A percentile compares a stretch with the other conserved stretches of the same genome.
These are phyloP conservation scores for Pulveroboletus sp. DNA, from an alignment of 768 basidiomycete species.

Conservation along the genomic window DNA sequence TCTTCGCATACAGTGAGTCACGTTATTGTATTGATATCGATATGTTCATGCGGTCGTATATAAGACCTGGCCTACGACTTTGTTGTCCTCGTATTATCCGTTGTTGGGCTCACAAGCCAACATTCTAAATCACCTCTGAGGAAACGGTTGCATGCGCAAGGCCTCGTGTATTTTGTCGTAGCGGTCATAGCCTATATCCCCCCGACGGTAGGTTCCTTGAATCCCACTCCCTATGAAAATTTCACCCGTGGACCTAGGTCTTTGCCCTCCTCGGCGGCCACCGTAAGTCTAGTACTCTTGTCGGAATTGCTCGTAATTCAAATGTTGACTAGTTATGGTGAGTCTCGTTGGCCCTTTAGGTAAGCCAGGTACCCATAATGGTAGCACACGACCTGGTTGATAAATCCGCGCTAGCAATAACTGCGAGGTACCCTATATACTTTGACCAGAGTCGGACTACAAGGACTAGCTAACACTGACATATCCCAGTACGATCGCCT, in stretches of 20 bases:
- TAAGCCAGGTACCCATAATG: not conserved
- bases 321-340: slow-evolving; percentile 4
- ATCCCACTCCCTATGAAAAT: no score
- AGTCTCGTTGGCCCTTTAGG: not conserved
- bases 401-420: slow-evolving; percentile 4
- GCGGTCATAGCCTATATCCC: slow-evolving; percentile 14
- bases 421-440: slow-evolving; percentile 10
- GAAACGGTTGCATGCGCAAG: slow-evolving; percentile 18
- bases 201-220: slow-evolving; percentile 2
- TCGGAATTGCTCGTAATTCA: not conserved
- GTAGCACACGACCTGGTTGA: not conserved
- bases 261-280: slow-evolving; percentile 7
- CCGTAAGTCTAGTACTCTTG: not conserved
- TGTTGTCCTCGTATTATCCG: slow-evolving; percentile 16
- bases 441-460: no score
- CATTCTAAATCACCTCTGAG: slow-evolving; percentile 13
- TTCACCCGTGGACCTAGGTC: slow-evolving; percentile 2
- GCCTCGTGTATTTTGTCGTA: slow-evolving; percentile 19
- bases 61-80: slow-evolving; percentile 23
- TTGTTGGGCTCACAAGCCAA: slow-evolving; percentile 13
- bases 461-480: not conserved
- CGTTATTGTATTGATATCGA: not conserved
- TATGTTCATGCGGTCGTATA: not conserved
- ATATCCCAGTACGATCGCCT: slow-evolving; percentile 12
- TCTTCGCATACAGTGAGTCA: slow-evolving; percentile 20